Base-by-base conservation (phyloP, 1,284 basidiomycete species). In the Marasmius tenuissimus region DNA sequence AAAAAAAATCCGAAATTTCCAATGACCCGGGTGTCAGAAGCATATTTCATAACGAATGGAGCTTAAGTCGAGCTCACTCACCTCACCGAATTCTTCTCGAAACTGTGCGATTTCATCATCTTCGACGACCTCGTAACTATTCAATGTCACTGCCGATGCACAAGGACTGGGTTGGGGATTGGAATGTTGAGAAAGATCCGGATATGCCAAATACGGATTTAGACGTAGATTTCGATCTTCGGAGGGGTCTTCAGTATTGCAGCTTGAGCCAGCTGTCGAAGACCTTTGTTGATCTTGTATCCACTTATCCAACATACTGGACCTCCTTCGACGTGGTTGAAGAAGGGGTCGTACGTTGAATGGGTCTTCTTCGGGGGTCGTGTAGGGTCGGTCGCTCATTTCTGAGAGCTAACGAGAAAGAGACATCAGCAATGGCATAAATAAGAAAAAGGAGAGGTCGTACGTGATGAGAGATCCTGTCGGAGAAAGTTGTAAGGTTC, bases 221-320 rank as follows among this genome's bases (percentile, higher is more conserved):
- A 75, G 73, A 42, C 66, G 73, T 27, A 79, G 72, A 39, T 73
- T 70, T 35, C 68, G 65, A 42, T 70, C 63, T 34, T 66, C 61
- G 1, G 67, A 63, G 40, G 69, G 61, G 65, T 73, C 72, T 6
- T 67, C 50, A 61, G 64, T 68, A 59, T 61, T 58, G 27, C 61
- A 59, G n/a, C 50, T 38, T 40, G 51, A 55, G 38, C 51, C 38
- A 39, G 50, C 48, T 40, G 60, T 51, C 27, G 68, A 42, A 61
- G 67, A 67, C 51, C 67, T 63, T 63, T 84, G 85, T 70, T 89
- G 85, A 52, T 90, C 87, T 49, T 80, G 75, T 55, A 91, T 84
- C 89, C 89, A 91, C 62, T 81, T 84, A 66, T 87, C 81, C 60
- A 91, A 77, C 70, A 84, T 81, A 70, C 85, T 88, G 11, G 86